Evolutionary conservation across 2,329 filamentous ascomycete species (phyloP), one percentile per base, ranked within the genome.

Genomic region (Aspergillus pseudoglaucus): DNA sequence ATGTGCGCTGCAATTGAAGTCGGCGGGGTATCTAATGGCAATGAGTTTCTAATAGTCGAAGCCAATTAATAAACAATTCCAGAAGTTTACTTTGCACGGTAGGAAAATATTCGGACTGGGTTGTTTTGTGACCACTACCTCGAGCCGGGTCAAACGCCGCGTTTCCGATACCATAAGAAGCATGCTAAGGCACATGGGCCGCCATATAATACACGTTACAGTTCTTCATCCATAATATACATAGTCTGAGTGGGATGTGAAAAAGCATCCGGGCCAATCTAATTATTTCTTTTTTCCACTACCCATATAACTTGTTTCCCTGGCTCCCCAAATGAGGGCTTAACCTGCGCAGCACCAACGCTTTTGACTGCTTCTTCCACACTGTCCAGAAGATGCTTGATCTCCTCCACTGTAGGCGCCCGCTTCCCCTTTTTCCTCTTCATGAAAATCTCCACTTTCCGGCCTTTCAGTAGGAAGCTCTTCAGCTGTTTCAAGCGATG

Each of bases 361-460:
- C 72, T 68, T 15, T 61, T 66, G 32, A 74, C 70, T 8, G 69
- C 69, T 32, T 73, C 65, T 50, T 66, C 65, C 1, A 88, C 64
- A 45, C 59, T 70, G 48, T 68, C 64, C 47, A 91, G 58, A 40
- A 90, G 65, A 20, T 67, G 75, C 51, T 77, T 64, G 17, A 81
- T 81, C 67, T 90, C 84, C 20, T 82, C 80, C 33, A 60, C 59
- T 1, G 74, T 81, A 0, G 86, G 82, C 48, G 75, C 75, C 53
- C 78, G 75, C 58, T 81, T 82, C 49, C 76, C 76, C 58, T 77
- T 79, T 75, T 84, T 90, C 64, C 79, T 80, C 49, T 82, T 81
- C 43, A 96, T 59, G 46, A 85, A 59, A 9, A 96, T 62, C 63
- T 93, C 85, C 17, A 96, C 88, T 62, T 77, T 82, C 63, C 80